Evolutionary conservation across 345 rosid genomes (phyloP), one percentile per base, ranked within the genome.

Genomic region (Moricandia moricandioides): DNA sequence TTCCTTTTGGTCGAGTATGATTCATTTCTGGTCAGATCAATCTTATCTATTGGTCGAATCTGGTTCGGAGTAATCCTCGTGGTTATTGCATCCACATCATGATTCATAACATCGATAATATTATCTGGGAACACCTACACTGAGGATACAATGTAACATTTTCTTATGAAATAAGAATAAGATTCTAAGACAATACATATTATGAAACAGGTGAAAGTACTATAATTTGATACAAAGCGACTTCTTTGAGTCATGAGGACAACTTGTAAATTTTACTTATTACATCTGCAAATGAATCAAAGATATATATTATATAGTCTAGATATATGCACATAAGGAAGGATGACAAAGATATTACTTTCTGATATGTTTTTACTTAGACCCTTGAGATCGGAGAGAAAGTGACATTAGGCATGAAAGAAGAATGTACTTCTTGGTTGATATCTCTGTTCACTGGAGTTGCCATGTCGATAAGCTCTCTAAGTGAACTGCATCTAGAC

Each of bases 331-430:
- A 71, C 45, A 54, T 62, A 65, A 56, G 52, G 49, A 35, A 29
- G 45, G 21, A 39, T 7, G 4, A 33, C 8, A 39, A 12, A 76
- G 13, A 57, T 7, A 65, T 33, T 64, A 71, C 72, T 58, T 12
- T 64, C 1, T 71, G 66, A 43, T 43, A 58, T n/a, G 14, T 24
- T 30, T 60, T 37, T 78, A n/a, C n/a, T n/a, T 83, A 95, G 61
- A 92, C 98, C 55, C 97, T 88, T 34, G 97, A 81, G 13, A 95
- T 89, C 0, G 99, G 99, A 74, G 98, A 90, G 83, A 92, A 92
- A 0, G 99, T 93, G 24, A 96, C 96, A 67, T 88, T 87, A 30
- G 88, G 83, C 69, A 80, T 75, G 52, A 85, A 95, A 39, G 96
- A 95, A 34, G 96, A 62, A 82, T 83, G 24, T 17, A 75, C 82